Conservation (phyloP, 2,329 filamentous ascomycete genomes). For the Escovopsis sp. region DNA sequence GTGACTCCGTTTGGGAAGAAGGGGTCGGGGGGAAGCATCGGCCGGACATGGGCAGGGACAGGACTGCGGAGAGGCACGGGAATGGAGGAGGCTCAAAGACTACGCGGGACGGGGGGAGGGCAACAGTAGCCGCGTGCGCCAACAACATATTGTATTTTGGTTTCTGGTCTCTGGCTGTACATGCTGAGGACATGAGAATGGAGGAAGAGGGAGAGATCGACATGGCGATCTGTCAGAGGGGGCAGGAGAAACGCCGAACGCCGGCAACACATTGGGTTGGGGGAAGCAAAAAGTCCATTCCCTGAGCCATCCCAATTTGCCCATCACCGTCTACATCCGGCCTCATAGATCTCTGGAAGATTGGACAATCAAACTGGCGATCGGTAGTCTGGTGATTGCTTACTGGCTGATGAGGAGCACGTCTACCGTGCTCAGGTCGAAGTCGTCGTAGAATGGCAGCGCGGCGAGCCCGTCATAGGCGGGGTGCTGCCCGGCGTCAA, state of each 20-base stretch:
- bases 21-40: background rate
- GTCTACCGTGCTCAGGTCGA: slow-evolving; percentile 93
- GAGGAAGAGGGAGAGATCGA: slow-evolving; percentile 5
- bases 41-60: slow-evolving; percentile 5
- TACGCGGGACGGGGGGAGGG: too few relatives aligned
- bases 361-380: background rate
- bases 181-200: slow-evolving; percentile 1
- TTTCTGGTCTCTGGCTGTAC: slow-evolving; percentile 17
- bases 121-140: background rate
- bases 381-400: slow-evolving; percentile 25
- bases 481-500: slow-evolving; percentile 94
- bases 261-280: slow-evolving; percentile 2
- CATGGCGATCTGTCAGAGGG: background rate
- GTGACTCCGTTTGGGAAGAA: background rate
- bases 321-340: slow-evolving; percentile 10
- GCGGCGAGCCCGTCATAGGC: slow-evolving; percentile 89
- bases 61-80: slow-evolving; percentile 2
- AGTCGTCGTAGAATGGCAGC: slow-evolving; percentile 95
- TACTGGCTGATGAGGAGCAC: slow-evolving; percentile 98
- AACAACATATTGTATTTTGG: slow-evolving; percentile 23
- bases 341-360: background rate
- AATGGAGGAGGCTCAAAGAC: too few relatives aligned
- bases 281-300: slow-evolving; percentile 2
- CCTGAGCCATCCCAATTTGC: slow-evolving; percentile 11
- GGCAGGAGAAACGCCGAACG: background rate